A percentile compares a stretch with the other conserved stretches of the same genome.
Conservation (phyloP, 352 stramenopile species). For the Phytophthora colocasiae region DNA sequence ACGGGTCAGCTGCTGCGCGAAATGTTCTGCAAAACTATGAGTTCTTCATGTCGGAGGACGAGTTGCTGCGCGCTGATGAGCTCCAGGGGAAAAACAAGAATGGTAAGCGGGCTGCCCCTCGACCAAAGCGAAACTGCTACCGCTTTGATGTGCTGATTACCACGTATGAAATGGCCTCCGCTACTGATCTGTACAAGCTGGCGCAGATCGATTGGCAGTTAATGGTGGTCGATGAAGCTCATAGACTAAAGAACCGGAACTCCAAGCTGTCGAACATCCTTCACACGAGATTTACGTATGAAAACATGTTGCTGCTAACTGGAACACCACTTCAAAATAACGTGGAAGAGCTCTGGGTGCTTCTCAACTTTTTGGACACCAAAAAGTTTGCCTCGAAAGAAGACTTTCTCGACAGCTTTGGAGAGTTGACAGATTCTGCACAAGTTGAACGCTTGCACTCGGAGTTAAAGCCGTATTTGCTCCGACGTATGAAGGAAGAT, state of each 20-base stretch:
- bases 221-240: slow-evolving; percentile 99
- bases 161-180: slow-evolving; percentile 98
- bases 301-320: slow-evolving; percentile 90
- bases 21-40: slow-evolving; percentile 95
- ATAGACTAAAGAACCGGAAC: slow-evolving; percentile 98
- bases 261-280: slow-evolving; percentile 94
- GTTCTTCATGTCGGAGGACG: slow-evolving; percentile 87
- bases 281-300: slow-evolving; percentile 77
- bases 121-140: slow-evolving; percentile 67
- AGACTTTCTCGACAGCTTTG: slow-evolving; percentile 95
- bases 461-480: slow-evolving; percentile 86
- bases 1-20: slow-evolving; percentile 93
- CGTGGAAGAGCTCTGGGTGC: slow-evolving; percentile 96
- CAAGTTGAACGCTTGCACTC: slow-evolving; percentile 90
- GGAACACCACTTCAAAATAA: slow-evolving; percentile 93
- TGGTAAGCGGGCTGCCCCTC: slow-evolving; percentile 31
- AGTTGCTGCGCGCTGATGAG: slow-evolving; percentile 48
- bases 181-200: slow-evolving; percentile 95
- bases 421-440: slow-evolving; percentile 91
- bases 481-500: slow-evolving; percentile 91
- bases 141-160: slow-evolving; percentile 99
- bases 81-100: slow-evolving; percentile 36
- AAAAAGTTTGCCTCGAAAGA: slow-evolving; percentile 94
- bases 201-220: slow-evolving; percentile 94
- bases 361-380: slow-evolving; percentile 98